Percentiles rank a stretch among this genome's conserved stretches.
Conservation (phyloP, 257 asterid species). For the Lycium barbarum region DNA sequence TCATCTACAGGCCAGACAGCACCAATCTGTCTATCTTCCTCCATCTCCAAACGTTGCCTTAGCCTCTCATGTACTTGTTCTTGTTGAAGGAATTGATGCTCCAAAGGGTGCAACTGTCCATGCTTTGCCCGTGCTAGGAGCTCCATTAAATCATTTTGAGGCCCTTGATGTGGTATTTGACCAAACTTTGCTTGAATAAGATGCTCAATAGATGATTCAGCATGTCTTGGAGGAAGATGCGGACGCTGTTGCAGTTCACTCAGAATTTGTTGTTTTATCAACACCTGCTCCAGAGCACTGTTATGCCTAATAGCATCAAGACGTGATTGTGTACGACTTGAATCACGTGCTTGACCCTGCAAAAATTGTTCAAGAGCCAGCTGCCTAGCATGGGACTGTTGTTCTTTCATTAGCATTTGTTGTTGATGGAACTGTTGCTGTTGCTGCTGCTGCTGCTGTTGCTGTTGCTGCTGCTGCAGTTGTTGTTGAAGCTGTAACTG, state of each 20-base stretch:
- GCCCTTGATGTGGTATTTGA: constrained; percentile 68
- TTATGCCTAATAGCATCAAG: constrained; percentile 71
- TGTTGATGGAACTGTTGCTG: constrained; percentile 79
- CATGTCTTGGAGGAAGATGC: constrained; percentile 73
- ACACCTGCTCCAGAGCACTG: constrained; percentile 72
- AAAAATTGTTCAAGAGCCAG: constrained; percentile 76
- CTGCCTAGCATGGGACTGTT: constrained; percentile 81
- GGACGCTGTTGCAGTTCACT: constrained; percentile 78
- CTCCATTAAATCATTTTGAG: constrained; percentile 77
- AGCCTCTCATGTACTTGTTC: constrained; percentile 86
- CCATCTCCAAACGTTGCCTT: constrained; percentile 88
- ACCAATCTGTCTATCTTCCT: constrained; percentile 72
- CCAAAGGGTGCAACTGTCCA: constrained; percentile 79
- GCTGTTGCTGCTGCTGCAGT: constrained; percentile 60
- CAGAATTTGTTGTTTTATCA: constrained; percentile 77
- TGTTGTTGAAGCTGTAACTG: constrained; percentile 58
- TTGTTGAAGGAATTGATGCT: constrained; percentile 81
- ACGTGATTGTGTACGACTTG: constrained; percentile 71
- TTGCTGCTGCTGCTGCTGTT: constrained; percentile 61
- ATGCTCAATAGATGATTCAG: constrained; percentile 85
- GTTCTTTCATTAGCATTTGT: constrained; percentile 80
- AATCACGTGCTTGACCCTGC: constrained; percentile 77
- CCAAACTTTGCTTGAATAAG: constrained; percentile 80
- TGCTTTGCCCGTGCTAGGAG: constrained; percentile 73
- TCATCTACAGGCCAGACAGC: constrained; percentile 80